Conservation (phyloP, 768 basidiomycete genomes). For the Mycena chlorophos region DNA sequence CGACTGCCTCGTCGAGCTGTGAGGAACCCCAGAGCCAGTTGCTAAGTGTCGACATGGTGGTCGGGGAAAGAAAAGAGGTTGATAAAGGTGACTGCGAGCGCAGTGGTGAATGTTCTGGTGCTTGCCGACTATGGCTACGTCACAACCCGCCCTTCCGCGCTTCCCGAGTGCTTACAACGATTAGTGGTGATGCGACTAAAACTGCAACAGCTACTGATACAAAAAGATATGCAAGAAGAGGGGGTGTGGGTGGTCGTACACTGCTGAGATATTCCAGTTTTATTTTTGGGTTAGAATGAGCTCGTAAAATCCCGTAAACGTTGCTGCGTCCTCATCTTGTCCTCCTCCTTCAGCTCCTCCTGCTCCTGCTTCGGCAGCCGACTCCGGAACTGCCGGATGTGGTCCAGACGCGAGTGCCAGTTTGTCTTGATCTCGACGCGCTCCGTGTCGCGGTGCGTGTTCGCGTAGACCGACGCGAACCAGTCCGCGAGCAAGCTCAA, state of each 20-base stretch:
- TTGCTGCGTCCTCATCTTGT: slow-evolving; percentile 55
- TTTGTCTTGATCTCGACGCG: slow-evolving; percentile 83
- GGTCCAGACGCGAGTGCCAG: slow-evolving; percentile 79
- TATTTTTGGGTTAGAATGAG: slow-evolving; percentile 36
- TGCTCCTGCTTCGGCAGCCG: slow-evolving; percentile 35
- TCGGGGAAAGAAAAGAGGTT: slow-evolving; percentile 9
- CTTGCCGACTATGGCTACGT: background rate
- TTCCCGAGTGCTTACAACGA: too few species aligned
- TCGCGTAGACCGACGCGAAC: slow-evolving; percentile 82
- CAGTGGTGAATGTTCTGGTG: slow-evolving; percentile 8
- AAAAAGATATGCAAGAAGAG: slow-evolving; percentile 25
- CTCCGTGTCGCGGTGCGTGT: slow-evolving; percentile 68
- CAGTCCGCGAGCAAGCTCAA: slow-evolving; percentile 86
- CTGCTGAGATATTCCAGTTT: slow-evolving; percentile 7
- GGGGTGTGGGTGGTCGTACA: slow-evolving; percentile 4
- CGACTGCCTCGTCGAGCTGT: slow-evolving; percentile 80
- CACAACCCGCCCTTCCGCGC: background rate
- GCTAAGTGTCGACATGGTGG: slow-evolving; percentile 57
- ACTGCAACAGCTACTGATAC: slow-evolving; percentile 17
- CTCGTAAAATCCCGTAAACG: slow-evolving; percentile 59
- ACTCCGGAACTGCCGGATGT: slow-evolving; percentile 70
- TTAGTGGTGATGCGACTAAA: too few species aligned
- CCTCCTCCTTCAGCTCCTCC: slow-evolving; percentile 30
- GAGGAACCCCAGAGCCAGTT: slow-evolving; percentile 81
- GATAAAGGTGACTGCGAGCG: slow-evolving; percentile 11